Evolutionary conservation across 2,329 filamentous ascomycete genomes (phyloP).

Genomic region (Myotisia sp.): DNA sequence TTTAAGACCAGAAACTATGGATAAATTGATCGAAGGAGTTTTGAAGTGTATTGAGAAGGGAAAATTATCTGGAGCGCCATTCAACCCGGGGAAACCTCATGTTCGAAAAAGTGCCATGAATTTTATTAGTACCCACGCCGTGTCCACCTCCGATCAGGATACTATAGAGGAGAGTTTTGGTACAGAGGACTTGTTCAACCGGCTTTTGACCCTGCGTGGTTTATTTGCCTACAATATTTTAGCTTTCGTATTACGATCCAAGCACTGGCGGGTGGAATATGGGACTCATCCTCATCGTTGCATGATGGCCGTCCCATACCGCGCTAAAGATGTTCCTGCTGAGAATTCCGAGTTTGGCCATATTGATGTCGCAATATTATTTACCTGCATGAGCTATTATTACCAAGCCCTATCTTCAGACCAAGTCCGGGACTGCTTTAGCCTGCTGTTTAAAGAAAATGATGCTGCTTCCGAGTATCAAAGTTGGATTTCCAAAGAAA

Average conservation of each 20-base stretch:
- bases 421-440: conserved; percentile 39
- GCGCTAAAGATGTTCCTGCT: conserved; percentile 50
- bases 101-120: conserved; percentile 10
- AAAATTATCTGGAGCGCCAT: conserved; percentile 13
- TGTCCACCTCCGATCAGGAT: background rate
- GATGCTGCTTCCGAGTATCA: conserved; percentile 46
- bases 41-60: too few relatives aligned
- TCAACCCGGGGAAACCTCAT: conserved; percentile 11
- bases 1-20: too few relatives aligned
- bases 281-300: conserved; percentile 40
- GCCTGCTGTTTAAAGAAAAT: conserved; percentile 40
- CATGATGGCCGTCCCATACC: conserved; percentile 47
- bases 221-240: conserved; percentile 48
- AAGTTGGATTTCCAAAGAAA: conserved; percentile 31
- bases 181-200: conserved; percentile 13
- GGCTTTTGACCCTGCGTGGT: conserved; percentile 47
- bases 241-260: conserved; percentile 43
- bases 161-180: conserved; percentile 15
- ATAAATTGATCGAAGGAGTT: too few relatives aligned
- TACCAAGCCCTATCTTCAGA: conserved; percentile 40
- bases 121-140: conserved; percentile 7
- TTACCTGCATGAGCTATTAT: conserved; percentile 56
- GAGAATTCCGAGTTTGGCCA: conserved; percentile 54
- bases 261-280: conserved; percentile 55
- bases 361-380: conserved; percentile 49